These are phyloP conservation scores for Dactylellina sp. DNA, from an alignment of 2,329 filamentous ascomycete genomes.

Conservation along the genomic window DNA sequence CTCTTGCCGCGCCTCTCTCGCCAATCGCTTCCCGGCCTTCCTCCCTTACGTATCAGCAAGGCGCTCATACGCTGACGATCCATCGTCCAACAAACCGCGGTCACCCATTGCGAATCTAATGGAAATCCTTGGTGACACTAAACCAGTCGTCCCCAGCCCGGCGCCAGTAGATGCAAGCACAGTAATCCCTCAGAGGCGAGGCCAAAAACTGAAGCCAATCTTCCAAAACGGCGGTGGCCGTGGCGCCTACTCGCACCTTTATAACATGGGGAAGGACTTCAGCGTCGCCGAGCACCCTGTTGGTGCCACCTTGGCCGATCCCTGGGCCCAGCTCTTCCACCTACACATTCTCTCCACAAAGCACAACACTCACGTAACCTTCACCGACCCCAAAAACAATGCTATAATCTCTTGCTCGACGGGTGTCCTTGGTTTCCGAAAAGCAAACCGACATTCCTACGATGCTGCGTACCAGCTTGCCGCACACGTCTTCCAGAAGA, in stretches of 20 bases:
- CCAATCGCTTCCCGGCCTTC: slow-evolving; percentile 2
- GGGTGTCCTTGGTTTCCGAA: slow-evolving; percentile 92
- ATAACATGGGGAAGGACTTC: not conserved
- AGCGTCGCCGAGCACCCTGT: slow-evolving; percentile 18
- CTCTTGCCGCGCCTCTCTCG: slow-evolving; percentile 36
- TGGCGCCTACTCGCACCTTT: not conserved
- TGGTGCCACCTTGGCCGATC: slow-evolving; percentile 45
- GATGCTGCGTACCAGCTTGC: slow-evolving; percentile 93
- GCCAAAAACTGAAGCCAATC: not conserved
- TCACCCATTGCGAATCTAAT: not conserved
- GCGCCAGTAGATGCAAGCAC: not conserved
- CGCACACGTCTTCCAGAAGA: slow-evolving; percentile 82
- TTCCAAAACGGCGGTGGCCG: not conserved
- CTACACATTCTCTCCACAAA: slow-evolving; percentile 87
- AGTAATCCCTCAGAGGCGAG: not conserved
- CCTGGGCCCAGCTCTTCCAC: slow-evolving; percentile 70
- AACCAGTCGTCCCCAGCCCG: slow-evolving; percentile 6
- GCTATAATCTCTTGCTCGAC: slow-evolving; percentile 82
- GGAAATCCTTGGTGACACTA: not conserved
- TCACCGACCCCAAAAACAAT: slow-evolving; percentile 83
- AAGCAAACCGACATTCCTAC: slow-evolving; percentile 81
- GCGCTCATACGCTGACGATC: slow-evolving; percentile 32
- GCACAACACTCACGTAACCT: slow-evolving; percentile 95
- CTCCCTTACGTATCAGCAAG: slow-evolving; percentile 8
- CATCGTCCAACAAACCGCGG: not conserved